Base-by-base conservation (phyloP, 2,329 filamentous ascomycete genomes). In the Canariomyces notabilis region DNA sequence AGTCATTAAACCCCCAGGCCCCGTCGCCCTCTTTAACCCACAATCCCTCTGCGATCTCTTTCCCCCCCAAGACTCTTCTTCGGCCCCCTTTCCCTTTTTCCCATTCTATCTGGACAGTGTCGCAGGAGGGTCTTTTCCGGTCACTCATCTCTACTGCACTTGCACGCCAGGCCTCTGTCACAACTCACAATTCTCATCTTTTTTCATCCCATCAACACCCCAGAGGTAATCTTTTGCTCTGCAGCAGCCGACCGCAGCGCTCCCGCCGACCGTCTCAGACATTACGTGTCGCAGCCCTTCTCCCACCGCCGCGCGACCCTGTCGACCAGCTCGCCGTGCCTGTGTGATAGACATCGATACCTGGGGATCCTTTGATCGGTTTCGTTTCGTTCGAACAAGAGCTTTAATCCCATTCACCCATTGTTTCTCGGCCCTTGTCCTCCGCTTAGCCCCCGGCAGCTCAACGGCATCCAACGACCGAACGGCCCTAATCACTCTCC, bases 31-130 rank as follows among this genome's bases (percentile, higher is more conserved):
- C 59, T 64, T 64, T 66, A 62, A 59, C 53, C 52, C 56, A 59
- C 55, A 59, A 57, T 61, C 60, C 64, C 50, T 61, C 63, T 63
- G 58, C 62, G 65, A 62, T 60, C 58, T 53, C 55, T 54, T 64
- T 58, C n/a, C n/a, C n/a, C n/a, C 63, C 62, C 64, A 66, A 67
- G 64, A 68, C 62, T 65, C 61, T 64, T 65, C 60, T 67, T 64
- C 64, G 63, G 61, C 57, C 55, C 60, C 61, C 63, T 59, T 62
- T 42, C 36, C 59, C 61, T 61, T 60, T 56, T 56, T 54, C 54
- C 49, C 56, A 54, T 56, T 56, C 57, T 56, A 56, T 57, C 54
- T 56, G 57, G 54, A 57, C 57, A 57, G 58, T 59, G 59, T 57
- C 56, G 57, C 58, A 60, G 59, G 60, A 62, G 59, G 56, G 60